Base-by-base conservation (phyloP, 2,329 filamentous ascomycete genomes). In the Claviceps pusilla region DNA sequence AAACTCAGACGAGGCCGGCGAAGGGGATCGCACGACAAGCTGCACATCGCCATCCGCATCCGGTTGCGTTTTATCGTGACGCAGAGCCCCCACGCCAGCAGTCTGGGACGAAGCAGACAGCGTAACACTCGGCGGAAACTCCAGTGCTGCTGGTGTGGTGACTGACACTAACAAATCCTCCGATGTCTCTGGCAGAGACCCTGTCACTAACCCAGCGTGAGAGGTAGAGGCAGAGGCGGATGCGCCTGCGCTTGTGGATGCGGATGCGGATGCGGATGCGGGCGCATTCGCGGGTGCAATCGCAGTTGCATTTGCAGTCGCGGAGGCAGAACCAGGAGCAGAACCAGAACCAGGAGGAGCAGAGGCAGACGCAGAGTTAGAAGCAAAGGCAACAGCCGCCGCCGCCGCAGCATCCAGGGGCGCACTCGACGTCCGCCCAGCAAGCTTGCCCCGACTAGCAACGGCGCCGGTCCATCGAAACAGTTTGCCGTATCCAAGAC, bases 391-490 rank as follows among this genome's bases (percentile, higher is more conserved):
- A 12, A 28, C 31, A 1, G 24, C 24, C 24, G 7, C 31, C 2
- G 7, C 12, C 4, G 52, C 10, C 19, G 46, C 6, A 14, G 3
- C 43, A 2, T 45, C 43, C 31, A 53, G 28, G 10, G 66, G 60
- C 33, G 68, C 68, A 54, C 64, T 68, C 52, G 69, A 69, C 35
- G 68, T 65, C 57, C 69, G 66, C 19, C 70, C 69, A 31, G 70
- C 70, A 29, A 71, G 63, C 65, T 69, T 72, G 45, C 70, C 70
- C 29, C 70, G 65, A 46, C 67, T 71, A 12, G 70, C 70, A 37
- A 72, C 68, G 52, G 75, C 73, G 14, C 71, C 70, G 24, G 75
- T 76, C 76, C 76, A 79, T 48, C 74, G 68, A 51, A 77, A 75
- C 43, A 78, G 65, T 60, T 74, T 74, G 43, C 74, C 74, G 57